phyloP scores from a whole-genome alignment of 208 protist species.

The Zelonia costaricensis region DNA sequence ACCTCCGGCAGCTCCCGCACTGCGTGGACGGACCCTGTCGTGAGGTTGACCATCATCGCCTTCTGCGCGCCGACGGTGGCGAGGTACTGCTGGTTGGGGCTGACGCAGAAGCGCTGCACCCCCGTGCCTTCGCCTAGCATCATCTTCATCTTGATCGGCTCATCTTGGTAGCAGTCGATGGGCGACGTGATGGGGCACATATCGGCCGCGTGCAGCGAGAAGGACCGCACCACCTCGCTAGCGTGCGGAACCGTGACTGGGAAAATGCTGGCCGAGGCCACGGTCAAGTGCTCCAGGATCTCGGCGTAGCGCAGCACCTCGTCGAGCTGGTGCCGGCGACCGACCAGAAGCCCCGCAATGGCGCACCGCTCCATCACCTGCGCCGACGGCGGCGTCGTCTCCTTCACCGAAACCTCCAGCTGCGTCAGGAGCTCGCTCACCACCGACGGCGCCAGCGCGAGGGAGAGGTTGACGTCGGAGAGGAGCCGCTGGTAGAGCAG shows the following conservation, averaged over 20 bases:
- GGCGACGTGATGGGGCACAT: conserved; percentile 55
- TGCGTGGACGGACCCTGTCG: conserved; percentile 39
- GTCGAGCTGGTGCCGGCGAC: conserved; percentile 43
- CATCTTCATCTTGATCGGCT: conserved; percentile 46
- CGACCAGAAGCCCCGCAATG: conserved; percentile 64
- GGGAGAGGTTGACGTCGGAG: conserved; percentile 35
- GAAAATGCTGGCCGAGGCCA: conserved; percentile 26
- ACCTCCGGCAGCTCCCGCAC: conserved; percentile 38
- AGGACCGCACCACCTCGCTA: conserved; percentile 44
- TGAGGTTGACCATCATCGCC: conserved; percentile 45
- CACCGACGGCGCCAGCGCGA: conserved; percentile 20
- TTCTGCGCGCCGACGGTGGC: conserved; percentile 48
- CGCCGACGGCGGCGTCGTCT: conserved; percentile 19
- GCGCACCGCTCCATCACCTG: conserved; percentile 44
- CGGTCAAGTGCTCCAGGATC: conserved; percentile 53
- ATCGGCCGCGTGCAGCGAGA: conserved; percentile 35
- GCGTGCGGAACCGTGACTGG: conserved; percentile 43
- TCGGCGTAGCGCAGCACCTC: conserved; percentile 68
- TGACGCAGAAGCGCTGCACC: conserved; percentile 77
- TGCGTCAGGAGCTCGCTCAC: conserved; percentile 32
- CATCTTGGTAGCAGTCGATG: conserved; percentile 67
- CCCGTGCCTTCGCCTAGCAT: conserved; percentile 61
- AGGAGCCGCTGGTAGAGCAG: conserved; percentile 30
- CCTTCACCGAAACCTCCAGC: conserved; percentile 27
- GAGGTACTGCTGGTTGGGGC: conserved; percentile 54